Conservation (phyloP, 345 rosid genomes). For the Camelina neglecta region DNA sequence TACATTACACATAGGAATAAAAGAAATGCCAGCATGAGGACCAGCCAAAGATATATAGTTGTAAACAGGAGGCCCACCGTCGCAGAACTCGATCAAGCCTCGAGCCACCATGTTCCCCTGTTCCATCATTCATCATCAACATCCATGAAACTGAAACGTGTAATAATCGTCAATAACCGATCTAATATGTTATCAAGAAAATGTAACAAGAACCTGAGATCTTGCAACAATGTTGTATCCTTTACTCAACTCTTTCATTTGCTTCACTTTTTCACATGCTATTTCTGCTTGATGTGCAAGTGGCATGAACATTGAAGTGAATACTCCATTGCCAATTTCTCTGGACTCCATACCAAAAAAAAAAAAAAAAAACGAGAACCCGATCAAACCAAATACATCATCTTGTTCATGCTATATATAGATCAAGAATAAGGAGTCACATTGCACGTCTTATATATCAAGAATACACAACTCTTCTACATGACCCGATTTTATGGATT, state of each 20-base stretch:
- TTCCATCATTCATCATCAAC: slow-evolving; percentile 26
- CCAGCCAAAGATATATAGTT: slow-evolving; percentile 89
- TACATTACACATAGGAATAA: slow-evolving; percentile 89
- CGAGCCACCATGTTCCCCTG: slow-evolving; percentile 95
- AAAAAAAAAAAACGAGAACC: neutral
- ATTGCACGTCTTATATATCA: neutral
- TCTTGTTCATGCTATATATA: too few species aligned
- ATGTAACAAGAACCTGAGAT: slow-evolving; percentile 66
- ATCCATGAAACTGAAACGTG: neutral
- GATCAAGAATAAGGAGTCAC: neutral
- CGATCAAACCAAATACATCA: slow-evolving; percentile 22
- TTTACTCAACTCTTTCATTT: slow-evolving; percentile 72
- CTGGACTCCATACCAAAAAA: slow-evolving; percentile 44
- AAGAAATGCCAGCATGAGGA: slow-evolving; percentile 96
- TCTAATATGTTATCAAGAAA: slow-evolving; percentile 3
- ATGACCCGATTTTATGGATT: neutral
- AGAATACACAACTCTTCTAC: neutral
- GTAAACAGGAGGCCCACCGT: slow-evolving; percentile 76
- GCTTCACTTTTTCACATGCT: slow-evolving; percentile 83
- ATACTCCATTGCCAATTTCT: slow-evolving; percentile 80
- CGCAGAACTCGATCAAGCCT: slow-evolving; percentile 84
- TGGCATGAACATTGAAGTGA: slow-evolving; percentile 92
- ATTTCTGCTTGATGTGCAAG: slow-evolving; percentile 66
- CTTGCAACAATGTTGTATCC: slow-evolving; percentile 94
- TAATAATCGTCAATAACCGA: neutral